A percentile compares a stretch with the other conserved stretches of the same genome.
These are phyloP conservation scores for Lentinus brumalis DNA, from an alignment of 768 basidiomycete species.

Conservation along the genomic window DNA sequence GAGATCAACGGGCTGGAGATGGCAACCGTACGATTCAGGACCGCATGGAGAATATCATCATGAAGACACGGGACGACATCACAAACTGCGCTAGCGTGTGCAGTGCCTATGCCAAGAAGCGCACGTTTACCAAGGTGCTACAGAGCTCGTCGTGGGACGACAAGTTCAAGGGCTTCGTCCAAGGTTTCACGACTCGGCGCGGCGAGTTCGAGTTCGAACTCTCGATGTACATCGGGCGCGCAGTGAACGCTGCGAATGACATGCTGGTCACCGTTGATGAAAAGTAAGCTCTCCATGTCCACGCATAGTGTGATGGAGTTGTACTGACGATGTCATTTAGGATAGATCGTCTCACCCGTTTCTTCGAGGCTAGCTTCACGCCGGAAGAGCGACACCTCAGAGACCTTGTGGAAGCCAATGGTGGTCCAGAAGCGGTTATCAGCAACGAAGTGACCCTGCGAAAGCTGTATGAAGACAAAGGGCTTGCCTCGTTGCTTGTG, in stretches of 20 bases:
- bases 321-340: background rate
- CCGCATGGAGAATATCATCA: conserved; percentile 34
- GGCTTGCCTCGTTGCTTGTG: background rate
- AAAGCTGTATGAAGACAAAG: background rate
- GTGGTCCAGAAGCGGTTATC: conserved; percentile 13
- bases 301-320: too few species aligned
- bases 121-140: conserved; percentile 31
- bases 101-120: conserved; percentile 35
- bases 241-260: conserved; percentile 23
- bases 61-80: conserved; percentile 32
- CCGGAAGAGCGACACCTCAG: conserved; percentile 42
- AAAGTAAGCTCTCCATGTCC: too few species aligned
- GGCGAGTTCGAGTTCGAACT: conserved; percentile 33
- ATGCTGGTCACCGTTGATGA: too few species aligned
- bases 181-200: conserved; percentile 27
- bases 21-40: conserved; percentile 38
- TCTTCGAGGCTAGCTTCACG: conserved; percentile 43
- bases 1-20: conserved; percentile 26
- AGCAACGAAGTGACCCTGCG: conserved; percentile 1
- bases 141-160: conserved; percentile 32
- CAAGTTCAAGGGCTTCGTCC: conserved; percentile 24
- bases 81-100: conserved; percentile 35
- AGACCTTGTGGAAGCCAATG: conserved; percentile 9
- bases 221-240: conserved; percentile 30
- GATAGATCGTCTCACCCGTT: conserved; percentile 35